Base-by-base conservation (phyloP, 768 basidiomycete genomes). In the Rickenella mellea region DNA sequence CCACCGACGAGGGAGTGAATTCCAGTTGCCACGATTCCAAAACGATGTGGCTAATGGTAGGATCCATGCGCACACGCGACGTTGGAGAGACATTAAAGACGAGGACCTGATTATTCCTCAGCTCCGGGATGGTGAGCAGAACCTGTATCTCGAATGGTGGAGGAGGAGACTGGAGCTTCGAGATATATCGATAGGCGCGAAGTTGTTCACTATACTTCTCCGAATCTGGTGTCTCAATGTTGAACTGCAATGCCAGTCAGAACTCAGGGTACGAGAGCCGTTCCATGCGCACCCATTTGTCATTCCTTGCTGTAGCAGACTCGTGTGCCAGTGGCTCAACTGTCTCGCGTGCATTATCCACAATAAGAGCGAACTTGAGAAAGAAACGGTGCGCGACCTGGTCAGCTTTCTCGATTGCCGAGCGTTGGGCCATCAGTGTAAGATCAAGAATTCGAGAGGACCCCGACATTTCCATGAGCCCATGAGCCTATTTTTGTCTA, bases 271-370 rank as follows among this genome's bases (percentile, higher is more conserved):
- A n/a, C n/a, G n/a, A n/a, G n/a, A n/a, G n/a, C n/a, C n/a, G n/a
- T n/a, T n/a, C n/a, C n/a, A n/a, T 1, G 65, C 83, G 46, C 39
- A 88, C 85, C 86, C 87, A 89, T 74, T 84, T 88, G 57, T 90
- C 86, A 33, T 72, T 61, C 66, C 74, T 85, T 28, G 64, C 60
- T n/a, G n/a, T n/a, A n/a, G n/a, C n/a, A n/a, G n/a, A n/a, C n/a
- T n/a, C n/a, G n/a, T n/a, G n/a, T n/a, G n/a, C n/a, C n/a, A n/a
- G n/a, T n/a, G n/a, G n/a, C n/a, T n/a, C n/a, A n/a, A n/a, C n/a
- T n/a, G 78, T 68, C n/a, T n/a, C n/a, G 46, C 87, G 69, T 11
- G 85, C 82, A 56, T 84, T 68, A 58, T 78, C 72, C 49, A 90
- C 70, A 51, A 85, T 73, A 54, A 82, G 78, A 57, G 76, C 76